Evolutionary conservation across 2,329 filamentous ascomycete species (phyloP).

Genomic region (Phialocephala sp.): DNA sequence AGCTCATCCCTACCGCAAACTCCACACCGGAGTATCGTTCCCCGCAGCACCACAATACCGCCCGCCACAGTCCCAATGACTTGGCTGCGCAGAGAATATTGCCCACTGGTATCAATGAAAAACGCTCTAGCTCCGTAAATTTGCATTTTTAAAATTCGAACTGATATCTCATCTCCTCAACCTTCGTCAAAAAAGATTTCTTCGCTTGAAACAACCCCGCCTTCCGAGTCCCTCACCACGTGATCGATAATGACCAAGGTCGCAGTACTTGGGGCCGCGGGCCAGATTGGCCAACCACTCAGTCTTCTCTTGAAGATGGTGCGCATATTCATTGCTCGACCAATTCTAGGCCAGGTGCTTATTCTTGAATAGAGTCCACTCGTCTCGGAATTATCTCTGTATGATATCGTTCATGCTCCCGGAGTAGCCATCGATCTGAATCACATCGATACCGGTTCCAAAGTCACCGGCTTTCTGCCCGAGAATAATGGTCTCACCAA

Average conservation of each 20-base stretch:
- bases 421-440: slow-evolving; percentile 2
- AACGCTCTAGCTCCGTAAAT: too few species aligned
- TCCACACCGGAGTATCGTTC: too few species aligned
- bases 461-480: not conserved
- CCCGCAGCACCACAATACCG: too few species aligned
- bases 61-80: too few species aligned
- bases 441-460: slow-evolving; percentile 3
- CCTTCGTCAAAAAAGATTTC: not conserved
- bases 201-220: not conserved
- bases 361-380: not conserved
- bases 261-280: not conserved
- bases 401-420: slow-evolving; percentile 7
- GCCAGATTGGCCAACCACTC: slow-evolving; percentile 1
- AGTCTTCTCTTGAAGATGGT: slow-evolving; percentile 6
- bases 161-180: not conserved
- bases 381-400: not conserved
- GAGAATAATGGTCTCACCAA: not conserved
- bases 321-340: not conserved
- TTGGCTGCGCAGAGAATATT: too few species aligned
- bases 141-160: too few species aligned
- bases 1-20: too few species aligned
- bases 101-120: too few species aligned
- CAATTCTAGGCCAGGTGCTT: not conserved
- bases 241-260: slow-evolving; percentile 3
- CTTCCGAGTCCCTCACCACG: not conserved